Evolutionary conservation across 352 stramenopile species (phyloP).

Genomic region (Globisporangium paroecandrum): DNA sequence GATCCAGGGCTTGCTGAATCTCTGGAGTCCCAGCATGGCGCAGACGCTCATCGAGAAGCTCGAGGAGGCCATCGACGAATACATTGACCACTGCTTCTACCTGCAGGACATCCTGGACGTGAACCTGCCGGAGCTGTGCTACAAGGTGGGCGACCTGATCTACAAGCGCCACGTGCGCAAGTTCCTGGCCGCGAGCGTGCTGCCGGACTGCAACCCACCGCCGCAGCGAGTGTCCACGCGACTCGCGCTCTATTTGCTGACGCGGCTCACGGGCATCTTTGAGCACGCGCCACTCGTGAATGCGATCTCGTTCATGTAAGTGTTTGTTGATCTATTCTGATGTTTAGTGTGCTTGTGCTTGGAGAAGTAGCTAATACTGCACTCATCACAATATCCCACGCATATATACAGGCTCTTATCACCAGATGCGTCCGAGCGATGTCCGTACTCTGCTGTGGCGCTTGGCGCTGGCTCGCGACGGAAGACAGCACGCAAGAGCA

Average conservation of each 20-base stretch:
- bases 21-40: slow-evolving; percentile 30
- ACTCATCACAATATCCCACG: neutral
- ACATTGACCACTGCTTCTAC: slow-evolving; percentile 85
- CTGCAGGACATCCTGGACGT: slow-evolving; percentile 83
- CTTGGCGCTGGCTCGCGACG: slow-evolving; percentile 44
- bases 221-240: slow-evolving; percentile 72
- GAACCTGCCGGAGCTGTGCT: slow-evolving; percentile 78
- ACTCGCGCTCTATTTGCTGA: slow-evolving; percentile 76
- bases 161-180: slow-evolving; percentile 68
- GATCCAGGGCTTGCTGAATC: slow-evolving; percentile 73
- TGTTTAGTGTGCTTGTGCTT: neutral
- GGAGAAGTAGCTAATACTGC: neutral
- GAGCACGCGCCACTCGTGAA: slow-evolving; percentile 83
- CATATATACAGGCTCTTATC: slow-evolving; percentile 42
- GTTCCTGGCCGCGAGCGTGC: slow-evolving; percentile 63
- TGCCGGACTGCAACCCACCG: slow-evolving; percentile 73
- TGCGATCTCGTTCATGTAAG: slow-evolving; percentile 70
- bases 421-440: slow-evolving; percentile 51
- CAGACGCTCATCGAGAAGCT: slow-evolving; percentile 60
- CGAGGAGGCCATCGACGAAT: slow-evolving; percentile 73
- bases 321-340: neutral
- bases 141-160: slow-evolving; percentile 71
- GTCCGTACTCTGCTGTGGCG: slow-evolving; percentile 56
- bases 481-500: slow-evolving; percentile 7
- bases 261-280: slow-evolving; percentile 64